Base-by-base conservation (phyloP, 2,329 filamentous ascomycete genomes). In the Ceratocystis alfenasii region DNA sequence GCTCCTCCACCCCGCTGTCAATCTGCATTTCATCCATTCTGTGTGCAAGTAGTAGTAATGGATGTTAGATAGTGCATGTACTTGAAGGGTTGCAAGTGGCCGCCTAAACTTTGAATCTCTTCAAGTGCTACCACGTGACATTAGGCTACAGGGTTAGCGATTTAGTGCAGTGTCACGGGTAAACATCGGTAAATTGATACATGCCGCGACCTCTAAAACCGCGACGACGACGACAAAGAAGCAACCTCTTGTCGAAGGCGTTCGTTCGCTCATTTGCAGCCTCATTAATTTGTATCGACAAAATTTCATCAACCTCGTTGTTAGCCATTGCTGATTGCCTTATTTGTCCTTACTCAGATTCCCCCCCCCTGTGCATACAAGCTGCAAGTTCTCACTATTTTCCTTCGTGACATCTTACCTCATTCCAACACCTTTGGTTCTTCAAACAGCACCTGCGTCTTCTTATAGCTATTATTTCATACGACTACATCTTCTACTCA, bases 1-100 rank as follows among this genome's bases (percentile, higher is more conserved):
- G 12, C 8, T 44, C 60, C 20, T 63, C 59, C 22, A 45, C n/a
- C 25, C 20, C 45, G n/a, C 8, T 50, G 17, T 63, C 62, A 33
- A 63, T 33, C 33, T 63, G 62, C 62, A 63, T 63, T 15, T 60
- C 45, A 17, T 65, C 63, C 66, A 67, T 67, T 33, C 12, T 65
- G 28, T 3, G 55, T 17, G n/a, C 30, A 59, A n/a, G 17, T 36
- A 30, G 25, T 59, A 1, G 17, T 5, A 36, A 33, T 30, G 28
- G 25, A 55, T n/a, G 7, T 3, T 41, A 3, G 17, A 6, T n/a
- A n/a, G 10, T 22, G 22, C 8, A 8, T n/a, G 20, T 63, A 5
- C 36, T 12, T 15, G 10, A 41, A 41, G 36, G 4, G 36, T 12
- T 41, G 36, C 10, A 12, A 41, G 10, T 15, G 10, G 10, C 36